Conservation (phyloP, 108 stramenopile species). For the Fragilaria radians region DNA sequence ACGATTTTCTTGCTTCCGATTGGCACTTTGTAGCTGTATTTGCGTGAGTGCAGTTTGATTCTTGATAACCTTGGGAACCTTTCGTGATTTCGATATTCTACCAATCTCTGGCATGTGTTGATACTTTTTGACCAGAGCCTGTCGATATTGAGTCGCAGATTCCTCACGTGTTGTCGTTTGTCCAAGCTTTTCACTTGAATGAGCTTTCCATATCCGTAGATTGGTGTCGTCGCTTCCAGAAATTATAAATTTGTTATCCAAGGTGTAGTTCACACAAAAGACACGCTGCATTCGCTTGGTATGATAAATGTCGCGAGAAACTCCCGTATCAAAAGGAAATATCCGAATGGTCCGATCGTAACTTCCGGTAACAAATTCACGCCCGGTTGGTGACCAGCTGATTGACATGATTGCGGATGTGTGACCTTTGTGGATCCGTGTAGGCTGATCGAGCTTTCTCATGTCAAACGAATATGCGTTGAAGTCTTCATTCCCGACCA, state of each 20-base stretch:
- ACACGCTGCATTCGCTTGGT: constrained; percentile 99
- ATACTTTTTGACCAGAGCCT: constrained; percentile 82
- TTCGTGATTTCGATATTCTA: constrained; percentile 76
- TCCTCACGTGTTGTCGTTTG: constrained; percentile 83
- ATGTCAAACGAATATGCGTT: constrained; percentile 97
- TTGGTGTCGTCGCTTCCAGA: constrained; percentile 97
- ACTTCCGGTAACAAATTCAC: constrained; percentile 91
- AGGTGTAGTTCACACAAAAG: constrained; percentile 89
- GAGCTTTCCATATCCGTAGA: constrained; percentile 95
- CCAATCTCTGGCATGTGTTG: constrained; percentile 91
- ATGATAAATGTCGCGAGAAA: constrained; percentile 90
- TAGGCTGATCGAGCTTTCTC: constrained; percentile 82
- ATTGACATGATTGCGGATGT: constrained; percentile 93
- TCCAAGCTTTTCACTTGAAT: constrained; percentile 88
- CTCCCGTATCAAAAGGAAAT: constrained; percentile 53
- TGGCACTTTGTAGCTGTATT: constrained; percentile 87
- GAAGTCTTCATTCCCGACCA: constrained; percentile 94
- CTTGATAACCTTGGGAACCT: constrained; percentile 90
- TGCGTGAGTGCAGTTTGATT: constrained; percentile 77
- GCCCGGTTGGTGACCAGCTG: constrained; percentile 93
- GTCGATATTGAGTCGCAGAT: constrained; percentile 72
- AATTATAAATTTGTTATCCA: constrained; percentile 90
- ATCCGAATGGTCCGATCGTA: constrained; percentile 97
- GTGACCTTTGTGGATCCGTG: constrained; percentile 95
- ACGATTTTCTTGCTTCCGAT: constrained; percentile 84